Percentiles rank a stretch among this genome's conserved stretches.
Evolutionary conservation across 2,329 filamentous ascomycete species (phyloP).

Genomic region (Aspergillus proliferans): DNA sequence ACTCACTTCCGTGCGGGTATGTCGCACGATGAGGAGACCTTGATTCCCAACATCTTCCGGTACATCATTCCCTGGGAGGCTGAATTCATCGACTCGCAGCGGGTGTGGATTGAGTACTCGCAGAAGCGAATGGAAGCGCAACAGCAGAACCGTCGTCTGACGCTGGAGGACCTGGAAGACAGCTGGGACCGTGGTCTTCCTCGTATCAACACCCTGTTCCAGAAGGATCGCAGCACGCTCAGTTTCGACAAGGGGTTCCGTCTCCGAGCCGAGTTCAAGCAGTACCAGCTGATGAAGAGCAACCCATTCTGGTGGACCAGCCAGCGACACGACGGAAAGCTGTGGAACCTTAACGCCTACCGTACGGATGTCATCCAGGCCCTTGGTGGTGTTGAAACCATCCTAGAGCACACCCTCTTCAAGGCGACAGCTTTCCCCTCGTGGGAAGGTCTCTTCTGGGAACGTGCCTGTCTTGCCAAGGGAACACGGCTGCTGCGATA

Average conservation of each 20-base stretch:
- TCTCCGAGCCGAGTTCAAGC: slow-evolving; percentile 91
- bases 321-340: slow-evolving; percentile 90
- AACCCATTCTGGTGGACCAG: slow-evolving; percentile 99
- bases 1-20: slow-evolving; percentile 97
- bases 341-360: slow-evolving; percentile 96
- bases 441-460: slow-evolving; percentile 96
- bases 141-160: slow-evolving; percentile 90
- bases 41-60: slow-evolving; percentile 98
- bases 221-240: slow-evolving; percentile 93
- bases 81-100: slow-evolving; percentile 97
- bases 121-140: slow-evolving; percentile 96
- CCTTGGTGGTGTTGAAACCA: slow-evolving; percentile 92
- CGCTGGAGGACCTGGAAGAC: slow-evolving; percentile 92
- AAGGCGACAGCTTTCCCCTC: slow-evolving; percentile 94
- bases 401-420: slow-evolving; percentile 93
- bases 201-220: slow-evolving; percentile 97
- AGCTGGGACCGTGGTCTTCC: slow-evolving; percentile 97
- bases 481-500: slow-evolving; percentile 42
- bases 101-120: slow-evolving; percentile 98
- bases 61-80: slow-evolving; percentile 99
- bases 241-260: slow-evolving; percentile 99
- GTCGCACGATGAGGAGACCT: slow-evolving; percentile 94
- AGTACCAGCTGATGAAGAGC: slow-evolving; percentile 97
- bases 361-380: slow-evolving; percentile 96
- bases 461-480: slow-evolving; percentile 52